A percentile compares a stretch with the other conserved stretches of the same genome.
Conservation (phyloP, 768 basidiomycete genomes). For the Suillus luteus region DNA sequence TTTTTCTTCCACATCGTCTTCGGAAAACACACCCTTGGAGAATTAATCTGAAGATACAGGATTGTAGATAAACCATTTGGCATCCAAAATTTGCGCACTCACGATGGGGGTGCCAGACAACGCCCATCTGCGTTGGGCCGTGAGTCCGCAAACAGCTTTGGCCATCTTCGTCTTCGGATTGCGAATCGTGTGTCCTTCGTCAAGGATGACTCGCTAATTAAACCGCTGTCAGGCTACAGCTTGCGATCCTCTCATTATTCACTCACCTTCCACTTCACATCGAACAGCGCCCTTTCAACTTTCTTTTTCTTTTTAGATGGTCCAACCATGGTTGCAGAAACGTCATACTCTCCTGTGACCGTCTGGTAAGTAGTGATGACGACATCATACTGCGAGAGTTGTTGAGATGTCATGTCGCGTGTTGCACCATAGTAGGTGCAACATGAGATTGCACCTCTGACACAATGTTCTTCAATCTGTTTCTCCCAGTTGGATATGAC, state of each 20-base stretch:
- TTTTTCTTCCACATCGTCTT: not conserved
- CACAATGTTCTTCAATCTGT: slow-evolving; percentile 75
- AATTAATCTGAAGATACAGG: slow-evolving; percentile 61
- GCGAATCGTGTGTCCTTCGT: slow-evolving; percentile 87
- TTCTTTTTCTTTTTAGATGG: slow-evolving; percentile 60
- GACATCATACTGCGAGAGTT: slow-evolving; percentile 70
- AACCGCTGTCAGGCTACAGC: not conserved
- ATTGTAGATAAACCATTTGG: slow-evolving; percentile 5
- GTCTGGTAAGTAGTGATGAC: slow-evolving; percentile 86
- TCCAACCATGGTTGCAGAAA: slow-evolving; percentile 14
- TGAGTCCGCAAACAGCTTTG: slow-evolving; percentile 60
- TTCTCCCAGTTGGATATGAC: slow-evolving; percentile 89
- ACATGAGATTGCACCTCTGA: slow-evolving; percentile 48
- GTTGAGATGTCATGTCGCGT: slow-evolving; percentile 57
- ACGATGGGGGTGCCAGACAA: slow-evolving; percentile 90
- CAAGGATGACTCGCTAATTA: slow-evolving; percentile 70
- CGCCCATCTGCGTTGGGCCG: slow-evolving; percentile 77
- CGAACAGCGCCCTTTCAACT: slow-evolving; percentile 57
- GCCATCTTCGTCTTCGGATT: slow-evolving; percentile 89
- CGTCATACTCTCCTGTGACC: slow-evolving; percentile 55
- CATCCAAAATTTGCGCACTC: slow-evolving; percentile 32
- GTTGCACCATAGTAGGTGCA: slow-evolving; percentile 74
- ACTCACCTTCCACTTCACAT: slow-evolving; percentile 79
- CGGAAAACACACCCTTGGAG: slow-evolving; percentile 54
- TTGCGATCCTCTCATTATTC: not conserved